phyloP scores from a whole-genome alignment of 176 grass and related monocot genomes.

The Saccharum officinarum region DNA sequence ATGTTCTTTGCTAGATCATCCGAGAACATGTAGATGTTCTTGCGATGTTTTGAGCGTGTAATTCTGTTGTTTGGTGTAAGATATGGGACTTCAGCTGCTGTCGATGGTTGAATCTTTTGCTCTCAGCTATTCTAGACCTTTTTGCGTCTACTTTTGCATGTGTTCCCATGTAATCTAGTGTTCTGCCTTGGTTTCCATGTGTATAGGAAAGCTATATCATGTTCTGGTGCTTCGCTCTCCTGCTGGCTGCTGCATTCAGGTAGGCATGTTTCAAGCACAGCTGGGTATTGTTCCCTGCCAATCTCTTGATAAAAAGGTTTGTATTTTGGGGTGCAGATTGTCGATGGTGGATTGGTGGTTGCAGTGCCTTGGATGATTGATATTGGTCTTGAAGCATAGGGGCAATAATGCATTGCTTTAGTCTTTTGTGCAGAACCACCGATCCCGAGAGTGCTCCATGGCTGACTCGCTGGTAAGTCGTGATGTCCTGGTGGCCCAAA shows the following conservation, averaged over 20 bases:
- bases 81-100: background rate
- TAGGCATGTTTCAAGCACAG: background rate
- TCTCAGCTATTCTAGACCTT: background rate
- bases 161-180: background rate
- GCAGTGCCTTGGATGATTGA: background rate
- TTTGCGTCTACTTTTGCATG: background rate
- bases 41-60: background rate
- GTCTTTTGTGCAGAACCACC: background rate
- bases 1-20: conserved; percentile 18
- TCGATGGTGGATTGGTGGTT: background rate
- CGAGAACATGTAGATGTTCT: conserved; percentile 15
- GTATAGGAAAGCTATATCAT: background rate
- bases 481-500: background rate
- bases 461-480: background rate
- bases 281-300: background rate
- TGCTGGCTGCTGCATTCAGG: background rate
- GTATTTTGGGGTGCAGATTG: background rate
- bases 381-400: background rate
- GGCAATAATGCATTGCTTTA: conserved; percentile 24
- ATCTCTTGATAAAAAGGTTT: background rate
- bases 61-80: conserved; percentile 7
- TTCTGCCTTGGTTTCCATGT: background rate
- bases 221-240: too few relatives aligned
- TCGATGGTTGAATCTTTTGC: background rate
- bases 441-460: background rate